Base-by-base conservation (phyloP, 2,329 filamentous ascomycete species). In the Sordariomycetes sp. region DNA sequence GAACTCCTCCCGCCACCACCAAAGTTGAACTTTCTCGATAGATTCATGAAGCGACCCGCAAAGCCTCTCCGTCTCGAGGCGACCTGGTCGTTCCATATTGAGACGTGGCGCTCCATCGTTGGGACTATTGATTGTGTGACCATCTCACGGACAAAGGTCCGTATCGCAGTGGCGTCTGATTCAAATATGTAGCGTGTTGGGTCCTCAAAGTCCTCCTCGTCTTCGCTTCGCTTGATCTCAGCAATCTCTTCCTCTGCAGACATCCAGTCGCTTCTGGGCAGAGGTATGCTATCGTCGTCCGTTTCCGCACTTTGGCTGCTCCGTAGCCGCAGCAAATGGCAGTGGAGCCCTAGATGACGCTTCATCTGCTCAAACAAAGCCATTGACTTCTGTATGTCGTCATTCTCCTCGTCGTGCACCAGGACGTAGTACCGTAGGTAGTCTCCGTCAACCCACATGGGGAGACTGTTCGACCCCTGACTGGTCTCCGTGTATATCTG, bases 291-390 rank as follows among this genome's bases (percentile, higher is more conserved):
- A 51, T 96, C 90, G 53, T 95, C 88, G 54, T 96, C 92, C 2
- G 86, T 88, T 42, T 88, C 78, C 23, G 86, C 80, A 55, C 86
- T 90, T 51, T 87, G 83, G 24, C 78, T 82, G 48, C 86, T 93
- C 46, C 90, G 75, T 33, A 98, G 64, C 42, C 93, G 71, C 21
- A 98, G 67, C 9, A 98, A 68, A 58, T 98, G 92, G 53, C 92
- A 98, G 58, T 98, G 88, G 31, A 96, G 66, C 2, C 92, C 92
- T 43, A 98, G 86, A 59, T 95, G 86, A n/a, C 92, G 79, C 60
- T 96, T 98, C 93, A 98, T 98, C 57, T 95, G 86, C 47, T 98
- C 92, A 57, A 94, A 98, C 19, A 96, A 67, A 14, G 79, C 75
- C 57, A 90, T 90, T 10, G 88, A 94, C 58, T 87, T 83, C 24